phyloP scores from a whole-genome alignment of 495 filamentous ascomycete genomes.

The Xylaria grammica region DNA sequence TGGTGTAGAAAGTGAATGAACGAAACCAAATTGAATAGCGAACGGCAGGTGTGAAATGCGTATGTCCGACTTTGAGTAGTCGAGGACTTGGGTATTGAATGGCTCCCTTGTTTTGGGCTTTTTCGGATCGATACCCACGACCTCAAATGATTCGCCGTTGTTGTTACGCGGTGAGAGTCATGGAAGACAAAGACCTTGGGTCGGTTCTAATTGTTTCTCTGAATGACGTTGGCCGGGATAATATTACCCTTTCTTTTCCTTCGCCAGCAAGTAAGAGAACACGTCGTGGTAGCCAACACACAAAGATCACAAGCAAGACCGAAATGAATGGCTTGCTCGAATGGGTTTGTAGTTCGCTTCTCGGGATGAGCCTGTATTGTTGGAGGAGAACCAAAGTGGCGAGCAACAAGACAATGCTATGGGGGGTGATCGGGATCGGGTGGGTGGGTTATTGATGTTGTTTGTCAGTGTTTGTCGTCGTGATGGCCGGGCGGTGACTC shows the following conservation, averaged over 20 bases:
- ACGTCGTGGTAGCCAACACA: slow-evolving; percentile 16
- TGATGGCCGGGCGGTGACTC: slow-evolving; percentile 8
- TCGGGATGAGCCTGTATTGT: not conserved
- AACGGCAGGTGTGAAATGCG: not conserved
- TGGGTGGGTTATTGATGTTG: not conserved
- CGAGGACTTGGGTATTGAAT: too few relatives aligned
- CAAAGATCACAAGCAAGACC: slow-evolving; percentile 11
- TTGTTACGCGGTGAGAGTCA: slow-evolving; percentile 20
- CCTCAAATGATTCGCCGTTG: slow-evolving; percentile 21
- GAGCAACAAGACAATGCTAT: slow-evolving; percentile 4
- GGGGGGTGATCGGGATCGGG: not conserved
- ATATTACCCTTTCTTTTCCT: not conserved
- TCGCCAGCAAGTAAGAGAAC: not conserved
- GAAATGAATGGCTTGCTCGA: slow-evolving; percentile 1
- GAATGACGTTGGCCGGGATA: not conserved
- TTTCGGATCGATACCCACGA: not conserved
- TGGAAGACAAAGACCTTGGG: slow-evolving; percentile 14
- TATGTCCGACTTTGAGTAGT: not conserved
- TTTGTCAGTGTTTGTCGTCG: not conserved
- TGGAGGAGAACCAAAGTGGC: not conserved
- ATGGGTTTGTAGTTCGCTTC: not conserved
- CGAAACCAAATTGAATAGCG: not conserved
- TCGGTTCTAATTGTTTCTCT: not conserved
- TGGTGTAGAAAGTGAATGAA: slow-evolving; percentile 15
- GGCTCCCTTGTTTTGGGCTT: not conserved